Evolutionary conservation across 441 rosid genomes (phyloP).

Genomic region (Adansonia grandidieri): DNA sequence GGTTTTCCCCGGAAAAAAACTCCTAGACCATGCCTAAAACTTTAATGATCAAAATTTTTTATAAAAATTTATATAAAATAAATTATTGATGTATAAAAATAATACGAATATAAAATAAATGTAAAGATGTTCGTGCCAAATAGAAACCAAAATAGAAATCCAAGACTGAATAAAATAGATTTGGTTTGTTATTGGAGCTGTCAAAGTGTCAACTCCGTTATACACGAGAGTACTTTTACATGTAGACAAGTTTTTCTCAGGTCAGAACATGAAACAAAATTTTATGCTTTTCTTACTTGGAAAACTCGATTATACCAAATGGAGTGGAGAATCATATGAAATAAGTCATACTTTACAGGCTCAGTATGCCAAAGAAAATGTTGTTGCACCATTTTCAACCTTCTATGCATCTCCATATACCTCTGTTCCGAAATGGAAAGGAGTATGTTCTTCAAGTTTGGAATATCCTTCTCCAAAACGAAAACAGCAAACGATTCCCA

Average conservation of each 20-base stretch:
- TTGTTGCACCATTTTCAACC: slow-evolving; percentile 75
- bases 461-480: slow-evolving; percentile 73
- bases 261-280: not conserved
- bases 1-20: not conserved
- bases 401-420: slow-evolving; percentile 64
- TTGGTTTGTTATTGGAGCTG: not conserved
- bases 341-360: slow-evolving; percentile 72
- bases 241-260: not conserved
- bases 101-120: too few relatives aligned
- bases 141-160: too few relatives aligned
- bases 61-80: too few relatives aligned
- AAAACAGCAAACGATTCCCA: slow-evolving; percentile 90
- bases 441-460: slow-evolving; percentile 70
- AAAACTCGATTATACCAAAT: slow-evolving; percentile 81
- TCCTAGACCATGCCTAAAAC: not conserved
- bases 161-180: not conserved
- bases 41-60: too few relatives aligned
- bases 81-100: too few relatives aligned
- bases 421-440: slow-evolving; percentile 54
- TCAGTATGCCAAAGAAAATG: slow-evolving; percentile 86
- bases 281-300: slow-evolving; percentile 35
- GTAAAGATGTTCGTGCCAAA: too few relatives aligned
- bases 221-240: not conserved
- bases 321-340: slow-evolving; percentile 90
- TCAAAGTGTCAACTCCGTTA: too few relatives aligned